These are phyloP conservation scores for Glycine soja DNA, from an alignment of 306 rosid species.

Conservation along the genomic window DNA sequence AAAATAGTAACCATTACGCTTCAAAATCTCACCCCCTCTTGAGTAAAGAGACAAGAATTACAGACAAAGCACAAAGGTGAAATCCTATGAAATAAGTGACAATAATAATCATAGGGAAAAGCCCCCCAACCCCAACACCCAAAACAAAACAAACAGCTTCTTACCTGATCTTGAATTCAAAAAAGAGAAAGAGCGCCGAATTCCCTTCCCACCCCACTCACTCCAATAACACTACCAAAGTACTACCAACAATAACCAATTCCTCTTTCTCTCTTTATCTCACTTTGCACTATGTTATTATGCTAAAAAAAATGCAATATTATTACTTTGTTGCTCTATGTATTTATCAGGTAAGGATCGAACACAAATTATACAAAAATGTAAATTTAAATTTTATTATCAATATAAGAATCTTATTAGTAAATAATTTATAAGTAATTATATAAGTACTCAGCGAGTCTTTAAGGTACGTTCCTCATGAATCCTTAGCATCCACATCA, in stretches of 20 bases:
- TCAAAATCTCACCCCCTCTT: conserved; percentile 40
- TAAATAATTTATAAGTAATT: no score
- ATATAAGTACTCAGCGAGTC: no score
- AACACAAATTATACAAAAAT: no score
- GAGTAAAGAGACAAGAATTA: conserved; percentile 59
- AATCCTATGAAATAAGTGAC: conserved; percentile 45
- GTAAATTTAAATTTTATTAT: no score
- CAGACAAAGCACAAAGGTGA: conserved; percentile 58
- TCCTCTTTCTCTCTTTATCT: not conserved
- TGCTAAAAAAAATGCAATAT: not conserved
- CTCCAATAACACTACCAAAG: conserved; percentile 37
- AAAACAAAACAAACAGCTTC: conserved; percentile 42
- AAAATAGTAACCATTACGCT: conserved; percentile 16
- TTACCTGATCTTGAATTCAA: conserved; percentile 64
- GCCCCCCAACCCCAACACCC: not conserved
- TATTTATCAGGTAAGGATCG: no score
- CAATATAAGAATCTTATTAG: no score
- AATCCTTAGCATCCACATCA: no score
- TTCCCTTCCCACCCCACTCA: conserved; percentile 45
- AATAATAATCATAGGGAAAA: conserved; percentile 48
- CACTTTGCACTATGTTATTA: not conserved
- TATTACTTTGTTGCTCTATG: not conserved
- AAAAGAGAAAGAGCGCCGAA: conserved; percentile 60
- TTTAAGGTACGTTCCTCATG: no score
- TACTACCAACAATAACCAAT: no score